These are phyloP conservation scores for Fraxinus sp. DNA, from an alignment of 305 asterid genomes.

Conservation along the genomic window DNA sequence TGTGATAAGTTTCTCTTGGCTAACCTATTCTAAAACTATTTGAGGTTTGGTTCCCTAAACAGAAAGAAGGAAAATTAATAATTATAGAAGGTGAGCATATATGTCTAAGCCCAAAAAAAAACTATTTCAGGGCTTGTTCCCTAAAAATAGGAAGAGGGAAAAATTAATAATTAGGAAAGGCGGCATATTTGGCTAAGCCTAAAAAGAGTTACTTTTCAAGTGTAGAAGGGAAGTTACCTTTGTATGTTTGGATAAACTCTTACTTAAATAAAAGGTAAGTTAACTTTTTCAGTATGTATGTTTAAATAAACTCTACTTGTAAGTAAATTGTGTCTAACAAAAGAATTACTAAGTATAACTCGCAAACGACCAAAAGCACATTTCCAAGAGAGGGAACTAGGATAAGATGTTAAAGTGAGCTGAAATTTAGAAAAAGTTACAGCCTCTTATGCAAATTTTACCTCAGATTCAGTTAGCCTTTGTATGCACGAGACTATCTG, in stretches of 20 bases:
- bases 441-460: not conserved
- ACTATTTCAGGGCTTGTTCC: not conserved
- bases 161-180: not conserved
- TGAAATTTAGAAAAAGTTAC: not conserved
- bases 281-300: not conserved
- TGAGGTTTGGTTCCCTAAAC: not conserved
- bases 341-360: not conserved
- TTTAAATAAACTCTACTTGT: not conserved
- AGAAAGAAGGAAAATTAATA: not conserved
- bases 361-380: not conserved
- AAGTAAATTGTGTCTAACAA: not conserved
- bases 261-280: not conserved
- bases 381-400: not conserved
- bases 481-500: not conserved
- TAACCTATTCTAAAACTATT: too few relatives aligned
- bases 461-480: not conserved
- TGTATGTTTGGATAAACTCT: not conserved
- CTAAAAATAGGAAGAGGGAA: not conserved
- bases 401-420: not conserved
- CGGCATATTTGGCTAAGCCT: not conserved
- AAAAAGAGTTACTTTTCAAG: not conserved
- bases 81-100: not conserved
- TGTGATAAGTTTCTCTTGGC: too few relatives aligned
- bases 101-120: not conserved
- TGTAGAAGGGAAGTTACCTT: not conserved